Conservation (phyloP, 768 basidiomycete genomes). For the Porphyrellus cyaneotinctus region DNA sequence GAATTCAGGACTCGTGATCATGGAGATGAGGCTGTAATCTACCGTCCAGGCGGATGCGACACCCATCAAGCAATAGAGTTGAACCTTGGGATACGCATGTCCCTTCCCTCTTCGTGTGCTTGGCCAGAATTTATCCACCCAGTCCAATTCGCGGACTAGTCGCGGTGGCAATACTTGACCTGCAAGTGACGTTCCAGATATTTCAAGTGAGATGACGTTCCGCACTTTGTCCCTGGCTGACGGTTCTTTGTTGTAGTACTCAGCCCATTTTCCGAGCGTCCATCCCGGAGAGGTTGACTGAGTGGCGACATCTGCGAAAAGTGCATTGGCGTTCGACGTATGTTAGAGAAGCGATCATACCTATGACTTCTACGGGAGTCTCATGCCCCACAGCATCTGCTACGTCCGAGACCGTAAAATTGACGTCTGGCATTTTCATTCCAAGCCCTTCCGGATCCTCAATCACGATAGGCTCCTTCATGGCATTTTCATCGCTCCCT, state of each 20-base stretch:
- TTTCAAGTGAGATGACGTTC: constrained; percentile 94
- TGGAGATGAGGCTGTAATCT: constrained; percentile 26
- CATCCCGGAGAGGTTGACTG: constrained; percentile 85
- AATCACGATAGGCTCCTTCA: constrained; percentile 82
- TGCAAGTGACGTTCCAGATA: constrained; percentile 80
- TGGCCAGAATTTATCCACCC: constrained; percentile 98
- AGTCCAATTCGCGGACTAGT: constrained; percentile 85
- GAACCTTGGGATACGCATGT: constrained; percentile 85
- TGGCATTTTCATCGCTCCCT: constrained; percentile 62
- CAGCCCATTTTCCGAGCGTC: constrained; percentile 89
- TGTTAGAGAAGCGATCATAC: constrained; percentile 38
- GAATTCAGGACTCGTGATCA: not conserved
- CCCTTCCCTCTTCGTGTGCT: constrained; percentile 67
- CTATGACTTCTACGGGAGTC: constrained; percentile 86
- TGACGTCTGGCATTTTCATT: constrained; percentile 78
- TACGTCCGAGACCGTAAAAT: constrained; percentile 77
- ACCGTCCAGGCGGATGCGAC: constrained; percentile 94
- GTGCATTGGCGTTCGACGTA: constrained; percentile 1
- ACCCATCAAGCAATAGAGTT: constrained; percentile 96
- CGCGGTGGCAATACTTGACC: constrained; percentile 78
- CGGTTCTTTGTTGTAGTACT: constrained; percentile 71
- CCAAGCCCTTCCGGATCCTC: constrained; percentile 77
- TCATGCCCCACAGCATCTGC: constrained; percentile 75
- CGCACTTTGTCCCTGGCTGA: constrained; percentile 77
- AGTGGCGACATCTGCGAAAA: constrained; percentile 69